Evolutionary conservation across 2,329 filamentous ascomycete genomes (phyloP), one percentile per base, ranked within the genome.

Genomic region (Claviceps paspali): DNA sequence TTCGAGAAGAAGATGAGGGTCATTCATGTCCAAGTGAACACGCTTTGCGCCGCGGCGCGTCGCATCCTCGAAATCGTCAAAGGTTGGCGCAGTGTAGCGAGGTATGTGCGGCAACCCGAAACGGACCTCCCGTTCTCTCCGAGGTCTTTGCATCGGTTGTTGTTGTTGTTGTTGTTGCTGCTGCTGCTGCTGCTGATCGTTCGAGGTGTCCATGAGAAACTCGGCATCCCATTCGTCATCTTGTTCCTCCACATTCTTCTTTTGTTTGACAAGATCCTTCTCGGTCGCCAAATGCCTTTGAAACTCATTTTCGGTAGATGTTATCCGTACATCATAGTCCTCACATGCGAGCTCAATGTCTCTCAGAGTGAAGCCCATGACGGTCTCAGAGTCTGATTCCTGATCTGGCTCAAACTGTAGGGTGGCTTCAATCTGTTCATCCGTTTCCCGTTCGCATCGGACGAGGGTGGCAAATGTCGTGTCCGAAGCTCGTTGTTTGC

Each of bases 311-410:
- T 68, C 53, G 18, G 66, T 61, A 19, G 65, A 56, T 17, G 70
- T 60, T 36, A 78, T 75, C 32, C 75, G 68, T 14, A 75, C 59
- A 38, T 82, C 77, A 82, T 85, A 96, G 53, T 95, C 84, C 41
- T 84, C 76, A 50, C 87, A 95, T 5, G 91, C 74, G 33, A 92
- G 73, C 40, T 83, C 76, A 38, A 98, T 74, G 49, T 96, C 87
- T 36, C 79, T 73, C 56, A 88, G 71, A 0, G 73, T 82, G 43
- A 83, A 74, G 2, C 83, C 84, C 23, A 78, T 82, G 14, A 91
- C 65, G 15, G 68, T 71, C 48, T 88, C 80, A 11, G 72, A 58
- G 33, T 74, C 69, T 0, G 66, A 68, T 3, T 68, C 67, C 18
- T 64, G 62, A 17, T 68, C 66, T 8, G 68, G 48, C 29, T 68